Evolutionary conservation across 164 flowering plant species (phyloP).

Genomic region (Macadamia integrifolia): DNA sequence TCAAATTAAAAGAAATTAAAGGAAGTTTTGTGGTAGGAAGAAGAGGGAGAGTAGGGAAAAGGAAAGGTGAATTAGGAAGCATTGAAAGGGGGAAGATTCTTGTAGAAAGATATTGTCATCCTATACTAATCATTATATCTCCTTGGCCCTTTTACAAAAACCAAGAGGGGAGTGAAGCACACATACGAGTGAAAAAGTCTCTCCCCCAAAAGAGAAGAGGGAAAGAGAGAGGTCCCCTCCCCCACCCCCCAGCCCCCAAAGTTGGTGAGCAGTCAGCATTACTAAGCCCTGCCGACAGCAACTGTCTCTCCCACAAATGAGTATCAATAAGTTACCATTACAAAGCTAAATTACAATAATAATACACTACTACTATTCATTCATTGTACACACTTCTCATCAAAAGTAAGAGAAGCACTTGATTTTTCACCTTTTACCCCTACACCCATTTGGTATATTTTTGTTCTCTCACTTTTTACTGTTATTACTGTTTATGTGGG

Average conservation of each 20-base stretch:
- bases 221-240: slow-evolving; percentile 1
- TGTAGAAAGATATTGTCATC: slow-evolving; percentile 38
- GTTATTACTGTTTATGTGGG: neutral
- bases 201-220: slow-evolving; percentile 10
- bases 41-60: neutral
- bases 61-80: slow-evolving; percentile 16
- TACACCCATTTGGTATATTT: neutral
- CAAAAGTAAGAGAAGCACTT: neutral
- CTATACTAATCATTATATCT: slow-evolving; percentile 46
- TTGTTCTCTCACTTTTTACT: slow-evolving; percentile 1
- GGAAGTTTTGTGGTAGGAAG: slow-evolving; percentile 5
- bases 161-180: slow-evolving; percentile 31
- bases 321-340: neutral
- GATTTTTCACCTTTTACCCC: slow-evolving; percentile 4
- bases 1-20: slow-evolving; percentile 5
- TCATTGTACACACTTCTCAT: neutral
- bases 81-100: slow-evolving; percentile 48
- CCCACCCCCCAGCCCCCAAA: slow-evolving; percentile 7
- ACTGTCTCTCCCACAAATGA: slow-evolving; percentile 23
- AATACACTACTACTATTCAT: neutral
- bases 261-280: slow-evolving; percentile 49
- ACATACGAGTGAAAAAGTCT: slow-evolving; percentile 32
- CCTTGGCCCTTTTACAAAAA: slow-evolving; percentile 27
- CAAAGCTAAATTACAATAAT: neutral
- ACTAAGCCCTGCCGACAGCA: slow-evolving; percentile 36